Base-by-base conservation (phyloP, 495 filamentous ascomycete genomes). In the Aspergillus heteromorphus region DNA sequence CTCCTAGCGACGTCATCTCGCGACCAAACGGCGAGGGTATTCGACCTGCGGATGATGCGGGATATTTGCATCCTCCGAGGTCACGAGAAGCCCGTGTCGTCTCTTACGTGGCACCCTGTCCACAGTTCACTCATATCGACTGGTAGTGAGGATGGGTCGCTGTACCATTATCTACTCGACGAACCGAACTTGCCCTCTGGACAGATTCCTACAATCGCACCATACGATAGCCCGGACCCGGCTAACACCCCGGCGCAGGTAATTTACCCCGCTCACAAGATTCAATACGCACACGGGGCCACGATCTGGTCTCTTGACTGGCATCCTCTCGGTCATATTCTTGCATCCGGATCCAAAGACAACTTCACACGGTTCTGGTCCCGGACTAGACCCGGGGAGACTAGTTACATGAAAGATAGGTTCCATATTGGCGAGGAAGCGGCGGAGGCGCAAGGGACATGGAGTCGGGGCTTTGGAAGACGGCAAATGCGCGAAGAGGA, bases 321-420 rank as follows among this genome's bases (percentile, higher is more conserved):
- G 89, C 93, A 98, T 63, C 93, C 93, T 1, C 76, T 97, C 0
- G 93, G 93, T 18, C 93, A 98, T 62, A 92, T 98, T 55, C 79
- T 98, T 21, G 91, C 91, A n/a, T 95, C 93, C n/a, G 93, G 93
- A 4, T 96, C 92, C 2, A 98, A 98, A 67, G 93, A 98, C 69
- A 87, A 92, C 43, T 89, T 95, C 42, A 97, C 93, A 7, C 83
- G 92, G 30, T 98, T 98, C 74, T 98, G 93, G 93, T 88, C 90
- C 13, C 83, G 93, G 17, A 77, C 88, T 6, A 76, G 93, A 43
- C 93, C 93, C 2, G 93, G 93, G 27, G 93, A 97, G 60, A 82
- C 79, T 48, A 84, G 86, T 51, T 86, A 84, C 63, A 83, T 88
- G 75, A 89, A 87, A 62, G 93, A 97, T 67, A 82, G 89, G 40